phyloP scores from a whole-genome alignment of 257 asterid species.

The Nemophila menziesii region DNA sequence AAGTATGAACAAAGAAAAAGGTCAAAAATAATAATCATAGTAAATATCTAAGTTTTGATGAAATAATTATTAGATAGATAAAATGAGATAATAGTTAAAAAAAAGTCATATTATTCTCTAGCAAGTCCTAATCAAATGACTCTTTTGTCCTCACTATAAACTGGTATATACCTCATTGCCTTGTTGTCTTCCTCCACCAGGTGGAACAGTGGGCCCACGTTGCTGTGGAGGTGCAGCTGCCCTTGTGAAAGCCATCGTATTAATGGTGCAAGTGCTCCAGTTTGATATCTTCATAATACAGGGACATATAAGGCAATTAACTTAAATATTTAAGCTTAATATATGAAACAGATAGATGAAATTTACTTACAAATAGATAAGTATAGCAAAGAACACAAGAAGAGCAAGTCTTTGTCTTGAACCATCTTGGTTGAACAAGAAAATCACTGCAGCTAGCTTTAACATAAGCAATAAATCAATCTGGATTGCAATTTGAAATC shows the following conservation, averaged over 20 bases:
- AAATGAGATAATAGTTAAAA: too few species aligned
- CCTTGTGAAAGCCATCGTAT: slow-evolving; percentile 91
- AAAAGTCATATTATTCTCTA: too few species aligned
- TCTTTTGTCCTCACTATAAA: too few species aligned
- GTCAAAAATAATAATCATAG: too few species aligned
- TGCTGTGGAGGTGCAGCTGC: slow-evolving; percentile 80
- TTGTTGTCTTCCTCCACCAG: slow-evolving; percentile 48
- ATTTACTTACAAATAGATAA: slow-evolving; percentile 75
- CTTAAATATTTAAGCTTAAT: too few species aligned
- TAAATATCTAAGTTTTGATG: too few species aligned
- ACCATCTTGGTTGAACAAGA: slow-evolving; percentile 94
- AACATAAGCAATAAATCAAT: slow-evolving; percentile 71
- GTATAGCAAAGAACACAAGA: slow-evolving; percentile 63
- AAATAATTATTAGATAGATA: too few species aligned
- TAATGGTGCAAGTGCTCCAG: slow-evolving; percentile 94
- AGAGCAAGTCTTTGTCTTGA: slow-evolving; percentile 76
- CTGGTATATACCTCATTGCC: slow-evolving; percentile 61
- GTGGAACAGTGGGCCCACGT: slow-evolving; percentile 53
- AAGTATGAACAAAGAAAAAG: too few species aligned
- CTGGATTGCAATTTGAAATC: slow-evolving; percentile 86
- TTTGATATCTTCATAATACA: slow-evolving; percentile 61
- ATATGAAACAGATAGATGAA: background rate
- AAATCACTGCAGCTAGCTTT: slow-evolving; percentile 84
- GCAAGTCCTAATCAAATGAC: too few species aligned
- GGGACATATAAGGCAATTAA: too few species aligned